Base-by-base conservation (phyloP, 2,329 filamentous ascomycete species). In the Trichoderma harzianum region DNA sequence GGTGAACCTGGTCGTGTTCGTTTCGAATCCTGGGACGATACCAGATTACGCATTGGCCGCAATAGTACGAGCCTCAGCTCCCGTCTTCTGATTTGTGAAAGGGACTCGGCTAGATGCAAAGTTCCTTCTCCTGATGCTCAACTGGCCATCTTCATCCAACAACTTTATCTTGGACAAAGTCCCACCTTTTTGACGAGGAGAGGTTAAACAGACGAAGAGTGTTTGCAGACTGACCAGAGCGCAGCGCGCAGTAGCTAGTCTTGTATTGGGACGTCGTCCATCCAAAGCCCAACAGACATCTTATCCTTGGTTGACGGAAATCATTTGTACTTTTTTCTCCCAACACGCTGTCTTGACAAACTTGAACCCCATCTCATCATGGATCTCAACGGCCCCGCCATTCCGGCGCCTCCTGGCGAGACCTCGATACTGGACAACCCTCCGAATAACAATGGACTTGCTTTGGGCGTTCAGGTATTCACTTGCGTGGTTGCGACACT, bases 341-440 rank as follows among this genome's bases (percentile, higher is more conserved):
- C 8, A 14, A 14, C 51, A 16, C 60, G 39, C 62, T 30, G 28
- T 53, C 32, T 34, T 51, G 5, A 39, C 36, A 39, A 39, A 16
- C 14, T 16, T 39, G 11, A 51, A 32, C 3, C 16, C 21, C n/a
- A 34, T 32, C 12, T 53, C 43, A 53, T 34, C 64, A 67, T 67
- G 64, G 64, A 67, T 67, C 47, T 67, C n/a, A 57, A 67, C 30
- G 64, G 64, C 14, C 64, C 64, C 26, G 51, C 64, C 21, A 67
- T 67, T 26, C 51, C 64, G 16, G 6, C 64, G 26, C 64, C 64
- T 26, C 28, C 64, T 57, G 64, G 64, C 12, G 47, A 67, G 53
- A 51, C 58, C n/a, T 67, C 64, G 28, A 67, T 36, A n/a, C 34
- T 67, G 3, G 64, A 67, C 14, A 58, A 67, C 16, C 64, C 64